These are phyloP conservation scores for Podospora tetraspora DNA, from an alignment of 495 filamentous ascomycete species.

Conservation along the genomic window DNA sequence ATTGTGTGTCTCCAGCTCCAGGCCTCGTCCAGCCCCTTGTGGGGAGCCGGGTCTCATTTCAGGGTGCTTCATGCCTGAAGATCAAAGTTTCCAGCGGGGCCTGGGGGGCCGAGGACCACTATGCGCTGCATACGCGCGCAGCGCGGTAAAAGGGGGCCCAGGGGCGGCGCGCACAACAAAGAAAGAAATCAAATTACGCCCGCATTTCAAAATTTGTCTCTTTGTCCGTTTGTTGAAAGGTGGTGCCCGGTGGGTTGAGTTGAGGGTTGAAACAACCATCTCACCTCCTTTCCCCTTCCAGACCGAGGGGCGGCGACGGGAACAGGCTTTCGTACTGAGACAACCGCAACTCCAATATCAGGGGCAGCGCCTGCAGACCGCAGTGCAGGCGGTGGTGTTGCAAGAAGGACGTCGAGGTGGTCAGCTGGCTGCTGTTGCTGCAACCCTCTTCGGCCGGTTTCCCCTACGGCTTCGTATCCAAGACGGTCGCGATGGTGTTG, in stretches of 20 bases:
- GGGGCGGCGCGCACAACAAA: background rate
- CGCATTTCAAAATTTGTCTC: constrained; percentile 3
- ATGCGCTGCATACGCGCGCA: background rate
- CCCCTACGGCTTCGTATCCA: constrained; percentile 4
- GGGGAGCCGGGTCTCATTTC: constrained; percentile 7
- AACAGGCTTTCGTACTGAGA: constrained; percentile 9
- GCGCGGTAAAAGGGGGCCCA: background rate
- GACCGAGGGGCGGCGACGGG: background rate
- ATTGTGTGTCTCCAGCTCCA: background rate
- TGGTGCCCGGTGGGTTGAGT: background rate
- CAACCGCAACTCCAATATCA: constrained; percentile 8
- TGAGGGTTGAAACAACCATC: constrained; percentile 7
- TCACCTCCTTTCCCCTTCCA: background rate
- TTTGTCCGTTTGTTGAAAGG: constrained; percentile 20
- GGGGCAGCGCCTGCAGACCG: constrained; percentile 9
- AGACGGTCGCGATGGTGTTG: background rate
- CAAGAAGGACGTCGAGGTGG: constrained; percentile 15
- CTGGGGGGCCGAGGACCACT: constrained; percentile 14
- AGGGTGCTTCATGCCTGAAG: constrained; percentile 12
- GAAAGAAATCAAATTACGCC: constrained; percentile 5
- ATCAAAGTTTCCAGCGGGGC: constrained; percentile 7
- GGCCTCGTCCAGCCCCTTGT: constrained; percentile 11
- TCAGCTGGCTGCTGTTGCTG: constrained; percentile 19
- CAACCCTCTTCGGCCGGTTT: constrained; percentile 11
- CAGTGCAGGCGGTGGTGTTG: background rate